phyloP scores from a whole-genome alignment of 306 rosid species.

The Castanea sativa region DNA sequence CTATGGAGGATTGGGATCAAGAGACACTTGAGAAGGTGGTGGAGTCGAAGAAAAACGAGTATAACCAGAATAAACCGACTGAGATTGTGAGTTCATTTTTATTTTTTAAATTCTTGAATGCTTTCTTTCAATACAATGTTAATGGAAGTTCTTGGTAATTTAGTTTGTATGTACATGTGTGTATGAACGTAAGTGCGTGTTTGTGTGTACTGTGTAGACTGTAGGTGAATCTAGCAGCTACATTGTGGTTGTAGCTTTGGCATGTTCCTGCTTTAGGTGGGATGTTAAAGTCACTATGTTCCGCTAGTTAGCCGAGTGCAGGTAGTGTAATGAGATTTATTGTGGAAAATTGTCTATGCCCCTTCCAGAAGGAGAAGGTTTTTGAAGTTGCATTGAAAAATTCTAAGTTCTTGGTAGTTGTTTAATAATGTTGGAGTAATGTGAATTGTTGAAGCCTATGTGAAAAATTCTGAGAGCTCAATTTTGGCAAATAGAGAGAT shows the following conservation, averaged over 20 bases:
- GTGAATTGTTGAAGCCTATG: not conserved
- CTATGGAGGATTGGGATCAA: constrained; percentile 99
- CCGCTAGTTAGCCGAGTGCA: not conserved
- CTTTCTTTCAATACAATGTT: not conserved
- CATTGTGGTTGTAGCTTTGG: not conserved
- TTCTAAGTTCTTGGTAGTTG: not conserved
- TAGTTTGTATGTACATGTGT: too few relatives aligned
- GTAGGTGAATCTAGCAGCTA: not conserved
- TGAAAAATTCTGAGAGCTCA: not conserved
- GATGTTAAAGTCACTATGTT: not conserved
- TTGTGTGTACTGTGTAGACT: not conserved
- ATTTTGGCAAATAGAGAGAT: not conserved
- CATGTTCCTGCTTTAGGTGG: not conserved
- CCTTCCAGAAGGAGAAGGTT: not conserved
- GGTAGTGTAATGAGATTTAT: not conserved
- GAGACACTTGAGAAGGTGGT: constrained; percentile 91
- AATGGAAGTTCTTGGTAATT: not conserved
- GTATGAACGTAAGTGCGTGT: not conserved
- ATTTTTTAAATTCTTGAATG: not conserved
- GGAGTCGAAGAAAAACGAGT: constrained; percentile 78
- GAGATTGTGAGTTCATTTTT: constrained; percentile 66
- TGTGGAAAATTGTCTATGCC: not conserved
- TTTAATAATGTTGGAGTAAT: not conserved
- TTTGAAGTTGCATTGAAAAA: not conserved
- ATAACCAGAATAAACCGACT: constrained; percentile 91